Conservation (phyloP, 2,329 filamentous ascomycete species). For the Leptographium galeiforme region DNA sequence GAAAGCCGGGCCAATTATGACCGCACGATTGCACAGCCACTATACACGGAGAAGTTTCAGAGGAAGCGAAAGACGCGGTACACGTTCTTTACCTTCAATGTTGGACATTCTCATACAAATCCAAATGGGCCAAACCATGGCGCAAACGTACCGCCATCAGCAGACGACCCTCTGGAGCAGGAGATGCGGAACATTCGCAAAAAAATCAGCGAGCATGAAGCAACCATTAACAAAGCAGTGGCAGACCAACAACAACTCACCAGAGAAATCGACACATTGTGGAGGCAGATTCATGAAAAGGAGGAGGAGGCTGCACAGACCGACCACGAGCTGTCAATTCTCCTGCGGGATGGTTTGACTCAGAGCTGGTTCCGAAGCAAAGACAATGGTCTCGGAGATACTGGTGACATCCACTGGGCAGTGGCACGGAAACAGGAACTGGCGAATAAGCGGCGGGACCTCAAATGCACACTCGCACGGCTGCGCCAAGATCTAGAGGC, state of each 20-base stretch:
- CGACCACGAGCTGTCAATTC: neutral
- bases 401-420: neutral
- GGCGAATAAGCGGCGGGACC: neutral
- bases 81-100: neutral
- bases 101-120: neutral
- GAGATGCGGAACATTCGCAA: slow-evolving; percentile 5
- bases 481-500: neutral
- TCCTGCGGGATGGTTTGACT: neutral
- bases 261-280: neutral
- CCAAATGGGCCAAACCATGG: neutral
- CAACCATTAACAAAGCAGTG: neutral
- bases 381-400: neutral
- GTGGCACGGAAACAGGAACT: neutral
- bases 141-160: neutral
- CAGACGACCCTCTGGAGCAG: slow-evolving; percentile 4
- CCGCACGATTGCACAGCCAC: neutral
- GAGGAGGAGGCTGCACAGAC: neutral
- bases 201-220: neutral
- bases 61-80: neutral
- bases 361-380: neutral
- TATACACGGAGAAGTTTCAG: too few species aligned
- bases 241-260: too few species aligned
- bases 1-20: slow-evolving; percentile 7
- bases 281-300: neutral
- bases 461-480: neutral